Base-by-base conservation (phyloP, 2,329 filamentous ascomycete species). In the Aspergillus spinulosporus region DNA sequence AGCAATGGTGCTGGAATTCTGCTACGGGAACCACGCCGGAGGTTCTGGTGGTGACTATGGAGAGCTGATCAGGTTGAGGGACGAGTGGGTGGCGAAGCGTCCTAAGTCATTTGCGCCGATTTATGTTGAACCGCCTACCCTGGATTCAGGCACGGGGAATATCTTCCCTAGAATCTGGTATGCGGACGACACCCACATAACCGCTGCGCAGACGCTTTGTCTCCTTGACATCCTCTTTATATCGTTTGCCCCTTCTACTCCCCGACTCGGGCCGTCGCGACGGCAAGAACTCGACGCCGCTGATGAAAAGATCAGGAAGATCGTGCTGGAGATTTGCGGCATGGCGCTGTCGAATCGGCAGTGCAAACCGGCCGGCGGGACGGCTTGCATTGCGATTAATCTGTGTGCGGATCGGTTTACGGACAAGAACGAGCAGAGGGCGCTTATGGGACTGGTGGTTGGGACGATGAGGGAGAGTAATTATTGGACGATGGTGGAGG, bases 391-490 rank as follows among this genome's bases (percentile, higher is more conserved):
- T 44, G 42, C 42, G 11, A 44, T 44, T 11, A 44, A 44, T 44
- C 21, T 44, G 7, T 28, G 26, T 29, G 42, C 42, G 11, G 42
- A 44, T 44, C 42, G 42, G 42, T 44, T 44, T 44, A 44, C 42
- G 42, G 42, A 44, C 29, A 6, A 8, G 4, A 28, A 28, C 3
- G 42, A 45, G 45, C 45, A 48, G 31, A 48, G 32, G 32, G 45
- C 45, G 45, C 14, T 48, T 11, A 48, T 48, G 45, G 45, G 31
- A 14, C 15, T 48, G 29, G 45, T 48, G 7, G 31, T 48, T 36
- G n/a, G 45, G 2, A 48, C 29, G n/a, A 48, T 31, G 29, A 11
- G 31, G 14, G 31, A 48, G 11, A 48, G 32, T 48, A 48, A 34
- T 36, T 48, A 48, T 28, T 48, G 29, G 29, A 12, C 29, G 3